phyloP scores from a whole-genome alignment of 2,329 filamentous ascomycete species.

The Fusarium subglutinans region DNA sequence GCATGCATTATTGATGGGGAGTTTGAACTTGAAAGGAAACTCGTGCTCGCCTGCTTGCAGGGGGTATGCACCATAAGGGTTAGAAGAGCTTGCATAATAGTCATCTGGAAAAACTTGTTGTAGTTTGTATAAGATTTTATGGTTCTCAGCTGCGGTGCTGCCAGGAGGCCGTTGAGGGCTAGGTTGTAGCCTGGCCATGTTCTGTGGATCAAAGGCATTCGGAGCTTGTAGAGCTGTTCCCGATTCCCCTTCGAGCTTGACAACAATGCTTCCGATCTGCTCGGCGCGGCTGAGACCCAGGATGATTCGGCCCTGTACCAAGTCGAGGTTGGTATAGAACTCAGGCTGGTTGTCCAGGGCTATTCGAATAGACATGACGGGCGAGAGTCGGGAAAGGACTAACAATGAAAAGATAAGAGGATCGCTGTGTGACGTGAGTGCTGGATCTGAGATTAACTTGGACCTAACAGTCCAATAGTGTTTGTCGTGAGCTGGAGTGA shows the following conservation, averaged over 20 bases:
- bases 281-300: constrained; percentile 72
- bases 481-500: constrained; percentile 3
- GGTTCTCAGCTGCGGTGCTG: constrained; percentile 64
- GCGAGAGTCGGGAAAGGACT: constrained; percentile 1
- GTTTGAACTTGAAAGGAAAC: constrained; percentile 82
- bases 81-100: constrained; percentile 52
- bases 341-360: constrained; percentile 72
- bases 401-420: neutral
- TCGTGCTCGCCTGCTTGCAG: constrained; percentile 76
- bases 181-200: constrained; percentile 45
- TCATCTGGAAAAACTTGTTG: constrained; percentile 76
- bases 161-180: constrained; percentile 49
- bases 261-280: constrained; percentile 75
- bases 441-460: constrained; percentile 2
- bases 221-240: constrained; percentile 70
- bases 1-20: constrained; percentile 80
- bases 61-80: constrained; percentile 61
- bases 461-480: constrained; percentile 21
- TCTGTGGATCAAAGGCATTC: constrained; percentile 54
- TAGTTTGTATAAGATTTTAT: constrained; percentile 80
- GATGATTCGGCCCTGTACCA: constrained; percentile 70
- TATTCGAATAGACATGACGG: constrained; percentile 72
- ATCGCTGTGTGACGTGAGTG: constrained; percentile 14
- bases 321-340: constrained; percentile 84
- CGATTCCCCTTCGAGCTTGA: constrained; percentile 86